Base-by-base conservation (phyloP, 106 monocot species). In the Posidonia australis region DNA sequence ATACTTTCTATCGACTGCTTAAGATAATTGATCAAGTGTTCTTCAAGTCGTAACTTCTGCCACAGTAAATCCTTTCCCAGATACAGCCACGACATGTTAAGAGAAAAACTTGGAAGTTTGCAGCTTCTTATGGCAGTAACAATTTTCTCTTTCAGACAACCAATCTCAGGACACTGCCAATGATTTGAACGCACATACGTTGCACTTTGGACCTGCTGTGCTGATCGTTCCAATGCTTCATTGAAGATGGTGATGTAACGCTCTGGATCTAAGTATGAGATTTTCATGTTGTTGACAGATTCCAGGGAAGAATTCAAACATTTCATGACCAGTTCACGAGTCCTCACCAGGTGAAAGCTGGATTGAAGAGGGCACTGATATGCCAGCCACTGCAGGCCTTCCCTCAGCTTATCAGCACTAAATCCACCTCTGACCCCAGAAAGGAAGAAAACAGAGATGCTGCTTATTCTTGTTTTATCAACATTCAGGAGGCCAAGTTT, bases 121-220 rank as follows among this genome's bases (percentile, higher is more conserved):
- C 91, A 88, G 9, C 69, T 47, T 19, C 62, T 60, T 56, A 88
- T 72, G 13, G 75, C 68, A 14, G 48, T 46, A 18, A 81, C 13
- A 16, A 87, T 54, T 6, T 78, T 70, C 24, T 85, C 51, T 21
- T 80, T 75, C 9, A 96, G 65, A 16, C 78, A 67, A 60, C 77
- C 56, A 46, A 90, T 76, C 65, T 99, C 98, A 57, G 85, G 77
- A 69, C 78, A 44, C 28, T 91, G 98, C 98, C 98, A 99, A 23
- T 55, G 24, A 76, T 64, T 88, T 61, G 72, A 55, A 51, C 88
- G 81, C 51, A 51, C 18, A 17, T 72, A 74, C 53, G 91, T 81
- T 17, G 91, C 76, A 62, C 46, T 44, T 6, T 49, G 58, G 70
- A 99, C 69, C 41, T 80, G 83, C 44, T 74, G 70, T 11, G 62